Evolutionary conservation across 306 rosid genomes (phyloP), one percentile per base, ranked within the genome.

Genomic region (Lathyrus tuberosus): DNA sequence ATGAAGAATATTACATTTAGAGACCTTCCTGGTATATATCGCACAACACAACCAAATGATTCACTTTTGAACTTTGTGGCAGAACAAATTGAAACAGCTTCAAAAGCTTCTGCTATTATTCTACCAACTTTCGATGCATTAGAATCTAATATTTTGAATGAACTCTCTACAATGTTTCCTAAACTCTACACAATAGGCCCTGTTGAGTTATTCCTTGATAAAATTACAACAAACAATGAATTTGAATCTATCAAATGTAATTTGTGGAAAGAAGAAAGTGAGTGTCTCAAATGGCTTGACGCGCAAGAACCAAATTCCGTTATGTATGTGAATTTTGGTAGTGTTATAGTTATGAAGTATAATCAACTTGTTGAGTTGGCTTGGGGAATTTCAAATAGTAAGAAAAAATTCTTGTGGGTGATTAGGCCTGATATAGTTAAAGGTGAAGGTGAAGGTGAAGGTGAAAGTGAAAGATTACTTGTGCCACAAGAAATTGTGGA

Each of bases 221-320:
- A 77, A 33, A 30, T 66, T 44, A 20, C 73, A 20, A 53, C 58
- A 9, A 52, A 52, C 10, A 57, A 48, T 16, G 37, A 5, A 1
- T 14, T 15, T 26, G 69, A 76, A 2, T 30, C 77, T 49, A 47
- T 78, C 1, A 61, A 43, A 0, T 78, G 80, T 16, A 86, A 76
- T 73, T 59, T 86, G 15, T 86, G 90, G 87, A 76, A 62, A 24
- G 87, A 86, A 62, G 84, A 81, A 8, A 11, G 47, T 2, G 81
- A 64, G 31, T 86, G 86, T 57, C 65, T 86, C 4, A 47, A 83
- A 20, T 86, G 90, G 90, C 58, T 86, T 4, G 70, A 83, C 52
- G 66, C 79, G 37, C 77, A 76, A 17, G 60, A 81, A 67, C 76
- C 81, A 10, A 65, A 22, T 56, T 79, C 87, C 1, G 78, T 80